Base-by-base conservation (phyloP, 2,329 filamentous ascomycete species). In the Zymoseptoria ardabiliae region DNA sequence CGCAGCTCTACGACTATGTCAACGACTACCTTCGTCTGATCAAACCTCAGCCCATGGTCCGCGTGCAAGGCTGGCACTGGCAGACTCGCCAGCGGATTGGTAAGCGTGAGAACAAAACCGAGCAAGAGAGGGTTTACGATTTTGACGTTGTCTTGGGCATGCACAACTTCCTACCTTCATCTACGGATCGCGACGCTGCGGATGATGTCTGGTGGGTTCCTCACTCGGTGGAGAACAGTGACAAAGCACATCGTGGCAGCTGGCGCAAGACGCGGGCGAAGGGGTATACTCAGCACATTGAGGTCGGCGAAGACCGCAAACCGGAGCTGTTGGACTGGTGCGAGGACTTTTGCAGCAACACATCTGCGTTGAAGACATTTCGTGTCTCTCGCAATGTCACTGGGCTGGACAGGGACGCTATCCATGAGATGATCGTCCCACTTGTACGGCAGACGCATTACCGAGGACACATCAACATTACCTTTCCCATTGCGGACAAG, bases 391-490 rank as follows among this genome's bases (percentile, higher is more conserved):
- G 76, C 22, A 63, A 63, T n/a, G 76, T 90, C 54, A 71, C 77
- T 0, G 87, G 87, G 21, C 82, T 89, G 70, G 82, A 91, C 68
- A 77, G 81, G 58, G 76, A 77, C 1, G 71, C 74, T 51, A 72
- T 91, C 20, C 75, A 77, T 50, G 68, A 74, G 17, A 77, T 81
- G 6, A 72, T 91, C 20, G 77, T 80, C 58, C 74, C 70, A n/a
- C 72, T 89, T 2, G 80, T 90, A 19, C 78, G 81, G 30, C 76
- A 78, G 19, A 89, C 87, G 3, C 85, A 86, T 69, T 92, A 91
- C 74, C 81, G 82, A 23, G 88, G 88, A 6, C 74, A 79, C 56
- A 71, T 88, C 21, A 63, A 72, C 17, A 78, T 91, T 56, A 73
- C 75, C 0, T 87, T 91, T 66, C 84, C 85, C 0, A 75, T 82